A percentile compares a stretch with the other conserved stretches of the same genome.
Conservation (phyloP, 176 grass and related monocot species). For the Poa pratensis region DNA sequence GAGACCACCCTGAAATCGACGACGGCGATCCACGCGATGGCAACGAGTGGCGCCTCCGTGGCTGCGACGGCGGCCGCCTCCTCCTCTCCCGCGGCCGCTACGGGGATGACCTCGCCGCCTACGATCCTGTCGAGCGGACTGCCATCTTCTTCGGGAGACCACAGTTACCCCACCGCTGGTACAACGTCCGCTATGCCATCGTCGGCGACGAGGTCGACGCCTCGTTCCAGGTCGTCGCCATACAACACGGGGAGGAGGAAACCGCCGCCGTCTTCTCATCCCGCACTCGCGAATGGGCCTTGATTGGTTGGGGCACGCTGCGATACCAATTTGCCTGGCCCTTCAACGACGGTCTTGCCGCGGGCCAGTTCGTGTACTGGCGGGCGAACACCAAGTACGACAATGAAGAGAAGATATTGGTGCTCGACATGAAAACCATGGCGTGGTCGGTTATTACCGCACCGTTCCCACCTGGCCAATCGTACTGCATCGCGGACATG, state of each 20-base stretch:
- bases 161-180: not conserved
- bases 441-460: too few species aligned
- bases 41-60: conserved; percentile 15
- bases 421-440: too few species aligned
- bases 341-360: not conserved
- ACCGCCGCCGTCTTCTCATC: conserved; percentile 11
- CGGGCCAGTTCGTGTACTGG: too few species aligned
- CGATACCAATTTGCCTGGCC: not conserved
- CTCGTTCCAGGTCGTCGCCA: conserved; percentile 30
- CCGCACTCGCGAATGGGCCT: conserved; percentile 14
- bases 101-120: conserved; percentile 9
- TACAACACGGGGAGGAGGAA: not conserved
- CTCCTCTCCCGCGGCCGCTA: conserved; percentile 19
- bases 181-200: not conserved
- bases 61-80: conserved; percentile 21
- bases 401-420: too few species aligned
- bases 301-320: not conserved
- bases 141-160: conserved; percentile 20
- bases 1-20: not conserved
- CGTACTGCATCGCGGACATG: too few species aligned
- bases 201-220: conserved; percentile 26
- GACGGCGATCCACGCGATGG: not conserved
- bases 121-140: conserved; percentile 31
- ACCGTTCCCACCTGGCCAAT: too few species aligned
- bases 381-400: too few species aligned